Base-by-base conservation (phyloP, 192 early-diverging fungal species). In the Coemansia sp. region DNA sequence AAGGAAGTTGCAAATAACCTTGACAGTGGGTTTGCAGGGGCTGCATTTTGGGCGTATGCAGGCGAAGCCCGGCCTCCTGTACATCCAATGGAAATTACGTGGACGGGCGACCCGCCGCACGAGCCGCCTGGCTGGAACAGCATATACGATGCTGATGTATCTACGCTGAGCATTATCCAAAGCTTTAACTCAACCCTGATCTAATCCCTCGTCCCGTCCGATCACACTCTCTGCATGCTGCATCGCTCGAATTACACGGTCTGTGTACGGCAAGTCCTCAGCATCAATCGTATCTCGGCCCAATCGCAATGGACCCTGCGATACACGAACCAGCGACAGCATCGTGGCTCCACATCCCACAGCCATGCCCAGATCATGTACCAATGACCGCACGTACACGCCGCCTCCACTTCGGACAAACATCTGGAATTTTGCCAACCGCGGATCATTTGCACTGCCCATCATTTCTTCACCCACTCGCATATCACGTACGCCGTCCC, bases 351-450 rank as follows among this genome's bases (percentile, higher is more conserved):
- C 81, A 11, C 83, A 84, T 8, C 84, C 86, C 23, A 91, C 52
- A 0, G 51, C 48, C 17, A 67, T 47, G 8, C 86, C 88, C 38
- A 92, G 54, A 50, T 92, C 89, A 55, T 88, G 62, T n/a, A 92
- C 75, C 24, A 92, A 66, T 41, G 86, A 88, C 6, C 90, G 75
- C 52, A 92, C 83, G 73, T 92, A 92, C 11, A 88, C 87, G 22
- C 90, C 90, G 27, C 89, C 85, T 27, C 87, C 84, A 57, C 88
- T 85, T 32, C 75, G 63, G 1, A 92, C 81, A n/a, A 73, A 49
- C 24, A 92, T 68, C 65, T 86, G 84, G 63, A 89, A 81, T 8
- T 37, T 52, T 3, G 86, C 56, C 9, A 73, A 69, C n/a, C 47
- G 8, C 9, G 73, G 69, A 25, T 69, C 43, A 29, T 76, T 58